phyloP scores from a whole-genome alignment of 1,139 yeast species.

The Pneumocystis wakefieldiae region DNA sequence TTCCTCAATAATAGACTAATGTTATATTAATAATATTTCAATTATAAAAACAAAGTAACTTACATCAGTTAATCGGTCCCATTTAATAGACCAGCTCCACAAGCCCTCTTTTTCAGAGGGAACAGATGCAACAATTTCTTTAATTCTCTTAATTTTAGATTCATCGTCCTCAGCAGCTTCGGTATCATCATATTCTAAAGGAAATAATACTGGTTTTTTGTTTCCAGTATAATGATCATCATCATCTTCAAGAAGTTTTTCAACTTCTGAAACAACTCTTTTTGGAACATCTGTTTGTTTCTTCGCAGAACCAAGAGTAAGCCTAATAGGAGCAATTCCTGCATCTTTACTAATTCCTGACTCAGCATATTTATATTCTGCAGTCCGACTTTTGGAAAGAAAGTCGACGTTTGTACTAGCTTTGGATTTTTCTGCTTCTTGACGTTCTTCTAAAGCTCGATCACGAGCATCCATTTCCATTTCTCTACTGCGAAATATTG shows the following conservation, averaged over 20 bases:
- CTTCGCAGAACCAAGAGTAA: slow-evolving; percentile 3
- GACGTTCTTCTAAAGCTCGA: slow-evolving; percentile 8
- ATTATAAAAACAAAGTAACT: neutral
- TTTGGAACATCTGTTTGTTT: slow-evolving; percentile 2
- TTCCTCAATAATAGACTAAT: slow-evolving; percentile 15
- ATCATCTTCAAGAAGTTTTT: slow-evolving; percentile 11
- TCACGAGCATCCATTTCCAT: slow-evolving; percentile 21
- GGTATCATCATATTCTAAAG: slow-evolving; percentile 8
- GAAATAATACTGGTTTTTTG: slow-evolving; percentile 9
- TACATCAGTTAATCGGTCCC: slow-evolving; percentile 20
- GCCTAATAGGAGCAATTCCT: slow-evolving; percentile 1
- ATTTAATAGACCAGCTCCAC: slow-evolving; percentile 18
- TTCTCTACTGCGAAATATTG: slow-evolving; percentile 19
- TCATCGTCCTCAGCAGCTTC: slow-evolving; percentile 6
- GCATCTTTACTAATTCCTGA: slow-evolving; percentile 1
- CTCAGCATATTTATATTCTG: neutral
- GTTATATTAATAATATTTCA: neutral
- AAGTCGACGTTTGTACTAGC: neutral
- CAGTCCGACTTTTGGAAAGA: neutral
- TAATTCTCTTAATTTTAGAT: slow-evolving; percentile 2
- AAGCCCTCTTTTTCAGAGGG: slow-evolving; percentile 18
- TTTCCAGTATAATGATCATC: slow-evolving; percentile 11
- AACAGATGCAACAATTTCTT: slow-evolving; percentile 4
- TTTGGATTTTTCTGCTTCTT: neutral
- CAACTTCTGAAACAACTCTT: slow-evolving; percentile 1